A percentile compares a stretch with the other conserved stretches of the same genome.
These are phyloP conservation scores for Xerocomus amazonicus DNA, from an alignment of 1,284 basidiomycete species.

Conservation along the genomic window DNA sequence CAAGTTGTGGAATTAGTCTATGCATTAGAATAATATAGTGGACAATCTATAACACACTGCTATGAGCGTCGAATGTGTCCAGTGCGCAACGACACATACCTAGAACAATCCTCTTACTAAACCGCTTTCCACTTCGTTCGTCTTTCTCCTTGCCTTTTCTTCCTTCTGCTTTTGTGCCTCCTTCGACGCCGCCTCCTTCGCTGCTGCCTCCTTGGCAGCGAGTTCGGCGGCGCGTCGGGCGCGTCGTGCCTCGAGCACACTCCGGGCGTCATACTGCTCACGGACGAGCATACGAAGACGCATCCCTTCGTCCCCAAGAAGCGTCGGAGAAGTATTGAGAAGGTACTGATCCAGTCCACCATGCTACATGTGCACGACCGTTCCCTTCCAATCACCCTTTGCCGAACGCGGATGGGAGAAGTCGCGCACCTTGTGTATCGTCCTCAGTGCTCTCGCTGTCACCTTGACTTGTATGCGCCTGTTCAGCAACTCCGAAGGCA, in stretches of 20 bases:
- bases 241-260: conserved; percentile 20
- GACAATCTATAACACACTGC: neutral
- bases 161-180: conserved; percentile 6
- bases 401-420: neutral
- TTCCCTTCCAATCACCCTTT: neutral
- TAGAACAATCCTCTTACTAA: conserved; percentile 21
- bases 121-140: conserved; percentile 7
- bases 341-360: conserved; percentile 82
- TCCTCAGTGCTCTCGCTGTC: conserved; percentile 70
- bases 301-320: conserved; percentile 75
- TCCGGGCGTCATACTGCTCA: conserved; percentile 36
- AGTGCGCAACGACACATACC: neutral
- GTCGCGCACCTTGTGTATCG: conserved; percentile 69
- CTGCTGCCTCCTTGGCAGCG: conserved; percentile 17
- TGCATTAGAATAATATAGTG: neutral
- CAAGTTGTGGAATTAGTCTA: conserved; percentile 5
- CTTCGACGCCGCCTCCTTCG: conserved; percentile 12
- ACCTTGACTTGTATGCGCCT: conserved; percentile 61
- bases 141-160: conserved; percentile 10
- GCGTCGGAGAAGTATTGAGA: conserved; percentile 57
- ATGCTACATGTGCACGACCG: conserved; percentile 39
- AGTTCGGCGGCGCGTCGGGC: conserved; percentile 16
- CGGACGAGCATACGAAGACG: conserved; percentile 59
- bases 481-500: conserved; percentile 65
- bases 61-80: too few relatives aligned